A percentile compares a stretch with the other conserved stretches of the same genome.
Evolutionary conservation across 2,329 filamentous ascomycete genomes (phyloP).

Genomic region (Macroventuria anomochaeta): DNA sequence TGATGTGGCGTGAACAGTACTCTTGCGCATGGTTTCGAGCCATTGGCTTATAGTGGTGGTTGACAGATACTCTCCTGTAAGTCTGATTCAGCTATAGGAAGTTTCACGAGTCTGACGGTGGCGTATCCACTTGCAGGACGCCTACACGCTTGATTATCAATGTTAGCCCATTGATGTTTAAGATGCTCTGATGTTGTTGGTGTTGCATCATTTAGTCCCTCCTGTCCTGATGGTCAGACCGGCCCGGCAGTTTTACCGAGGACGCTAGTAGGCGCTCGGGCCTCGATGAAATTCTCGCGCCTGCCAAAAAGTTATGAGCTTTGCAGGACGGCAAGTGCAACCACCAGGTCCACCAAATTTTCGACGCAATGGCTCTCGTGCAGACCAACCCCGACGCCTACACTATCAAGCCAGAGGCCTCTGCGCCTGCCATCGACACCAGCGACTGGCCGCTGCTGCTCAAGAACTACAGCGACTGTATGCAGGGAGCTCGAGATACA

Average conservation of each 20-base stretch:
- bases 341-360: slow-evolving; percentile 25
- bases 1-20: no score
- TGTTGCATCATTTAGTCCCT: no score
- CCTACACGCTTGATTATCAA: no score
- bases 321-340: slow-evolving; percentile 37
- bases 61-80: no score
- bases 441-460: slow-evolving; percentile 91
- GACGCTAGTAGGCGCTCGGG: background rate
- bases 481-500: slow-evolving; percentile 53
- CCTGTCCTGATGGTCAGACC: no score
- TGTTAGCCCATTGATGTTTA: no score
- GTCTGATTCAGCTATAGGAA: no score
- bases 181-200: no score
- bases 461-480: slow-evolving; percentile 94
- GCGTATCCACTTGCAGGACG: no score
- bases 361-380: slow-evolving; percentile 46
- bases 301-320: slow-evolving; percentile 36
- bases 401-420: slow-evolving; percentile 89
- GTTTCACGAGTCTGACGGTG: no score
- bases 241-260: slow-evolving; percentile 10
- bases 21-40: no score
- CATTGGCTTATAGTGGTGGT: no score
- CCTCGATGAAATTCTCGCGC: slow-evolving; percentile 15
- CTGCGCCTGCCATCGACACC: slow-evolving; percentile 79
- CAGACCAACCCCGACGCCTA: slow-evolving; percentile 67